Conservation (phyloP, 2,329 filamentous ascomycete genomes). For the Celoporthe dispersa region DNA sequence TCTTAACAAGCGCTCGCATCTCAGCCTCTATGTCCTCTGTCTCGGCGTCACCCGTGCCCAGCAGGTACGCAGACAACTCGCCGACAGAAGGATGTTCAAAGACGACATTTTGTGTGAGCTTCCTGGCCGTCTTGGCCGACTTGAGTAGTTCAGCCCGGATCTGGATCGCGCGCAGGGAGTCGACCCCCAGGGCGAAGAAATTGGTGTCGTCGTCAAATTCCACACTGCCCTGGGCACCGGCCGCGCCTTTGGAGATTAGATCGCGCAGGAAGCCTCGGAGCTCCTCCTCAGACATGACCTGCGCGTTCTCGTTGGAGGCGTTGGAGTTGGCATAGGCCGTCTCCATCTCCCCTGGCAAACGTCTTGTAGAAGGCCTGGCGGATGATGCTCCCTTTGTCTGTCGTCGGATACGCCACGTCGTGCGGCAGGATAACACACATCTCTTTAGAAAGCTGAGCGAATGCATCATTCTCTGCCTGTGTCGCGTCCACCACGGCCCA, state of each 20-base stretch:
- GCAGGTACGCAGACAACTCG: slow-evolving; percentile 50
- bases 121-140: slow-evolving; percentile 43
- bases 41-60: not conserved
- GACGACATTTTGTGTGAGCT: slow-evolving; percentile 59
- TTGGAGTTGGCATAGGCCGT: slow-evolving; percentile 41
- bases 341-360: slow-evolving; percentile 50
- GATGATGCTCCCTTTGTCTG: slow-evolving; percentile 60
- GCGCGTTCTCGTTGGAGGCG: slow-evolving; percentile 29
- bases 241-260: not conserved
- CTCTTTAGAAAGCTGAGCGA: slow-evolving; percentile 48
- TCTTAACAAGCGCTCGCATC: slow-evolving; percentile 47
- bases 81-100: slow-evolving; percentile 60
- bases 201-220: slow-evolving; percentile 41
- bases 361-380: slow-evolving; percentile 51
- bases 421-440: slow-evolving; percentile 55
- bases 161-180: slow-evolving; percentile 48
- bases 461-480: slow-evolving; percentile 38
- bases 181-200: slow-evolving; percentile 55
- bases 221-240: not conserved
- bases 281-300: slow-evolving; percentile 15
- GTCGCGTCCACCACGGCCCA: slow-evolving; percentile 42
- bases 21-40: slow-evolving; percentile 40
- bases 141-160: slow-evolving; percentile 57
- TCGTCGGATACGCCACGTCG: slow-evolving; percentile 48
- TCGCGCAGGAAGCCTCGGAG: slow-evolving; percentile 13